A percentile compares a stretch with the other conserved stretches of the same genome.
Evolutionary conservation across 1,284 basidiomycete species (phyloP).

Genomic region (Entoloma clypeatum): DNA sequence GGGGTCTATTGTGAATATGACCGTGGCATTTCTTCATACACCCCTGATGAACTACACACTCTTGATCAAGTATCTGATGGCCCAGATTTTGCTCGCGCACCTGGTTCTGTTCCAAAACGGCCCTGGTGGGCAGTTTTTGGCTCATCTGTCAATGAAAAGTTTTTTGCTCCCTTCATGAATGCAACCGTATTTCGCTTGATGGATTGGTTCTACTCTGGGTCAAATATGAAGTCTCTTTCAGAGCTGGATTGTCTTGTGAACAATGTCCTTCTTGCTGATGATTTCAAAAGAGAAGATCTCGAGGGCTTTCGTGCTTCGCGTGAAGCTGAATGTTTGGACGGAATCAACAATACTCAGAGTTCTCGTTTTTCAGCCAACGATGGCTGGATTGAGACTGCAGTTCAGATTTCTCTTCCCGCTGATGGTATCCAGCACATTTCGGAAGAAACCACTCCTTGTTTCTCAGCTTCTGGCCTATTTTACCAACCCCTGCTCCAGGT

Average conservation of each 20-base stretch:
- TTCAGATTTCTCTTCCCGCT: too few relatives aligned
- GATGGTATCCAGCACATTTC: conserved; percentile 11
- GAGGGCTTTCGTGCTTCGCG: too few relatives aligned
- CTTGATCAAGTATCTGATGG: conserved; percentile 2
- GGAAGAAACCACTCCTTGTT: conserved; percentile 23
- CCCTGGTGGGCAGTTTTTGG: conserved; percentile 6
- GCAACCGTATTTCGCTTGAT: too few relatives aligned
- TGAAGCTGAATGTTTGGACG: too few relatives aligned
- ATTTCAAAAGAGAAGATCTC: too few relatives aligned
- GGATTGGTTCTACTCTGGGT: too few relatives aligned
- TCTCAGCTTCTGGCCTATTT: conserved; percentile 23
- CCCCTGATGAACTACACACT: conserved; percentile 7
- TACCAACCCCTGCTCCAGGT: too few relatives aligned
- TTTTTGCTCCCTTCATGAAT: conserved; percentile 15
- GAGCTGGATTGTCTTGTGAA: conserved; percentile 19
- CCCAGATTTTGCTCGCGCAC: not conserved
- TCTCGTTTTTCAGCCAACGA: too few relatives aligned
- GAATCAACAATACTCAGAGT: too few relatives aligned
- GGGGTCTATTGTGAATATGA: conserved; percentile 8
- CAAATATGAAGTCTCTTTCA: too few relatives aligned
- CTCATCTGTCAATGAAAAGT: not conserved
- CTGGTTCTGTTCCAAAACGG: not conserved
- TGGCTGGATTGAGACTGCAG: too few relatives aligned
- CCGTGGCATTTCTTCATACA: conserved; percentile 6
- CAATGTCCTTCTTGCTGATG: conserved; percentile 16